phyloP scores from a whole-genome alignment of 345 rosid species.

The Moricandia arvensis region DNA sequence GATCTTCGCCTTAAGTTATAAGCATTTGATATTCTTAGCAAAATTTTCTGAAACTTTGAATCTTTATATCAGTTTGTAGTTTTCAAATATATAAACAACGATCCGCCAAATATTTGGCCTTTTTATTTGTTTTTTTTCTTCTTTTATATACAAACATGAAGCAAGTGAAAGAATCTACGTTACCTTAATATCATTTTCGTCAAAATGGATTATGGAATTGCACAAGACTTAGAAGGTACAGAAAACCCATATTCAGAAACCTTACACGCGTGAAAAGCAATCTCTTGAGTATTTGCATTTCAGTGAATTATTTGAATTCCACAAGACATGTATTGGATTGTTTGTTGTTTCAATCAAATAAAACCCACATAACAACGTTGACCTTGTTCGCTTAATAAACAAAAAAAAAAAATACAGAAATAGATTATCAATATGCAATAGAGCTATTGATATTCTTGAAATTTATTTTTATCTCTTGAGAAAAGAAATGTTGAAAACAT shows the following conservation, averaged over 20 bases:
- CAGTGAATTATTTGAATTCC: too few relatives aligned
- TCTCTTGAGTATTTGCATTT: neutral
- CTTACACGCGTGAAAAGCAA: neutral
- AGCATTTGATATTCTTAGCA: neutral
- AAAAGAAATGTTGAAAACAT: neutral
- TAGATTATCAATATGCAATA: too few relatives aligned
- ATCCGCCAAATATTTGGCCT: neutral
- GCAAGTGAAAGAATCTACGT: neutral
- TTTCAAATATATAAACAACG: constrained; percentile 7
- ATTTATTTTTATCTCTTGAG: neutral
- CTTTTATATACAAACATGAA: neutral
- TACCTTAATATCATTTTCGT: neutral
- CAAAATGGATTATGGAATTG: neutral
- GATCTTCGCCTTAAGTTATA: constrained; percentile 63
- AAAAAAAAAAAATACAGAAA: too few relatives aligned
- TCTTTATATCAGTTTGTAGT: constrained; percentile 10
- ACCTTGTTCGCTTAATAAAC: too few relatives aligned
- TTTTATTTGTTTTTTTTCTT: neutral
- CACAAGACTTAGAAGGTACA: neutral
- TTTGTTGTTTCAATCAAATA: too few relatives aligned
- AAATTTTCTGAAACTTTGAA: neutral
- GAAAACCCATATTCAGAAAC: neutral
- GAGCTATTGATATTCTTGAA: too few relatives aligned
- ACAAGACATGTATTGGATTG: too few relatives aligned
- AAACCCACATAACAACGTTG: too few relatives aligned